Base-by-base conservation (phyloP, 208 protist genomes). In the Trypanosoma avium region DNA sequence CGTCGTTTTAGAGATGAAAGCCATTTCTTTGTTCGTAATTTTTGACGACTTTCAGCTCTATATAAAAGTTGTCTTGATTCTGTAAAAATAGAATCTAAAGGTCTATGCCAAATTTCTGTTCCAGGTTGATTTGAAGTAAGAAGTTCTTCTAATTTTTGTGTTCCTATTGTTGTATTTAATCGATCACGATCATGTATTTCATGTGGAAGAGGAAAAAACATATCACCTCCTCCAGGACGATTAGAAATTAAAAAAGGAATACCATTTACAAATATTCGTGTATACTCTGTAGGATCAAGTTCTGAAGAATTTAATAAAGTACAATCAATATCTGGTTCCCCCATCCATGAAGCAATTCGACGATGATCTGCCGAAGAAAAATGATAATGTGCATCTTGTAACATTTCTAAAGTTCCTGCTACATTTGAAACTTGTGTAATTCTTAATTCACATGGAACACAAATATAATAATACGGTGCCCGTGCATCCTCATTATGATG, bases 341-440 rank as follows among this genome's bases (percentile, higher is more conserved):
- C 79, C 83, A 93, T 87, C 75, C 80, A 90, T 40, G 82, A 83
- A 9, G 83, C 87, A 15, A 74, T 76, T 19, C 64, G 62, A 21
- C 85, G 86, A 59, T 96, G 90, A 8, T 67, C 56, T 0, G 87
- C 90, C 0, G 87, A 89, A 26, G 84, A 79, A 45, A 90, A 81
- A 70, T 96, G 90, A 61, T 90, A 82, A 60, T 96, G 90, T 7
- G 79, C 81, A 59, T 96, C 87, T 54, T 96, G 68, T 27, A 96
- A 67, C 61, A 87, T 90, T 3, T 38, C 35, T 54, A 80, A 53
- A 0, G 74, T 84, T 0, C 87, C 79, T 1, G 85, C 55, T 24
- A 15, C 29, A 0, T 52, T 63, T 13, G 64, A 79, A 29, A 80
- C 62, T 5, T 33, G 58, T 2, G 85, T 90, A 5, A 96, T 81